A percentile compares a stretch with the other conserved stretches of the same genome.
These are phyloP conservation scores for Malus fusca DNA, from an alignment of 306 rosid species.

Conservation along the genomic window DNA sequence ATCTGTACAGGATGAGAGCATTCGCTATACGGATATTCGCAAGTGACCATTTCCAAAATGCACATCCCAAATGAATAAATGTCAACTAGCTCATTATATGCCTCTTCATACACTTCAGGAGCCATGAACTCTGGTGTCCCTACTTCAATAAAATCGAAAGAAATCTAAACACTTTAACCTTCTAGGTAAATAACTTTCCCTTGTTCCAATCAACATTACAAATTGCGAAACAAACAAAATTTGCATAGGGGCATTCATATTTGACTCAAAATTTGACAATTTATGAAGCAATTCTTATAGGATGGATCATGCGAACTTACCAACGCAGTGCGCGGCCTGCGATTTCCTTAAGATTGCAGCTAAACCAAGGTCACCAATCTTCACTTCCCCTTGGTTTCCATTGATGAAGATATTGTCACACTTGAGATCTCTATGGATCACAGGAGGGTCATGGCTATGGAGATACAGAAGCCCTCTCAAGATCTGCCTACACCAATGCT, in stretches of 20 bases:
- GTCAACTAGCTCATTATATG: constrained; percentile 87
- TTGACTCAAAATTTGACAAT: background rate
- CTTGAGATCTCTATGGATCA: constrained; percentile 96
- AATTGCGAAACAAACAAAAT: background rate
- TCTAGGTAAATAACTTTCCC: constrained; percentile 12
- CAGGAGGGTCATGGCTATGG: constrained; percentile 87
- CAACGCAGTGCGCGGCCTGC: constrained; percentile 87
- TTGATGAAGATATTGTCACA: constrained; percentile 89
- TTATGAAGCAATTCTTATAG: background rate
- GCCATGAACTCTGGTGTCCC: constrained; percentile 99
- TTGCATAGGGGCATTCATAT: background rate
- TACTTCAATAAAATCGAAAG: constrained; percentile 14
- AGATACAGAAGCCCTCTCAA: constrained; percentile 78
- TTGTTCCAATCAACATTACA: background rate
- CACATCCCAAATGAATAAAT: constrained; percentile 98
- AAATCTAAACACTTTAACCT: constrained; percentile 16
- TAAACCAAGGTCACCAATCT: constrained; percentile 94
- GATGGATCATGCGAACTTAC: constrained; percentile 30
- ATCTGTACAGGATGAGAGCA: constrained; percentile 92
- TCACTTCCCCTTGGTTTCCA: constrained; percentile 95
- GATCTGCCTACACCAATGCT: constrained; percentile 98
- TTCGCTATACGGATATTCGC: constrained; percentile 94
- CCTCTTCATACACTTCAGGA: constrained; percentile 92
- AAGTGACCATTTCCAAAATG: constrained; percentile 86
- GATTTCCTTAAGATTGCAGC: constrained; percentile 88